Evolutionary conservation across 495 filamentous ascomycete genomes (phyloP), one percentile per base, ranked within the genome.

Genomic region (Glarea lozoyensis): DNA sequence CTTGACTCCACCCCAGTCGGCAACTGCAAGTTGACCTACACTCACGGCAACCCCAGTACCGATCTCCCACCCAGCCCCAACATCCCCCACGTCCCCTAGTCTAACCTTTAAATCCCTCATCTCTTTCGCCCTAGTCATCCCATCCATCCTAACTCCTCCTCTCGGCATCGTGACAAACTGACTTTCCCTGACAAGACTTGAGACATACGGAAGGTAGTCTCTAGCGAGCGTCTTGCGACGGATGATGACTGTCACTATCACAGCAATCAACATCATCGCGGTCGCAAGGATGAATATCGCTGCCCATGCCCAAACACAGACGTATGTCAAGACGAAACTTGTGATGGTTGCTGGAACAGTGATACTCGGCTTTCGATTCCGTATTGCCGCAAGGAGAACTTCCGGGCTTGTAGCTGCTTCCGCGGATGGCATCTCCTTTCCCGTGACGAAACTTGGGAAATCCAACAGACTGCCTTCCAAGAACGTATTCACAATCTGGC

Each of bases 21-120:
- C 6, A 41, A 41, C 13, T 3, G 20, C 49, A 10, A 48, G 16
- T 15, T 30, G 24, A 3, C 49, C 49, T 1, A 53, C 49, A 22
- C 13, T 40, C 1, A 53, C 16, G 5, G 30, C 42, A 18, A 53
- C 45, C 10, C 49, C 49, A 1, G 49, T 52, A 6, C 49, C 49
- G 15, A 52, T 29, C 10, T 31, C 25, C 24, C 19, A 40, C 4
- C 49, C 49, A 0, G 37, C 43, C n/a, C 45, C 43, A 16, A 52
- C 33, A 34, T 52, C 43, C 2, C 49, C 49, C 24, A 47, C 43
- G 37, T 52, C 49, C 15, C 49, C 49, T 2, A 52, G 12, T 19
- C 44, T 43, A 22, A 52, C 20, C 25, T 39, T 47, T 25, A 43
- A 6, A 4, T 20, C 40, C 10, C 20, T 2, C 45, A 46, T 43